phyloP scores from a whole-genome alignment of 306 rosid species.

The Mimosa bimucronata region DNA sequence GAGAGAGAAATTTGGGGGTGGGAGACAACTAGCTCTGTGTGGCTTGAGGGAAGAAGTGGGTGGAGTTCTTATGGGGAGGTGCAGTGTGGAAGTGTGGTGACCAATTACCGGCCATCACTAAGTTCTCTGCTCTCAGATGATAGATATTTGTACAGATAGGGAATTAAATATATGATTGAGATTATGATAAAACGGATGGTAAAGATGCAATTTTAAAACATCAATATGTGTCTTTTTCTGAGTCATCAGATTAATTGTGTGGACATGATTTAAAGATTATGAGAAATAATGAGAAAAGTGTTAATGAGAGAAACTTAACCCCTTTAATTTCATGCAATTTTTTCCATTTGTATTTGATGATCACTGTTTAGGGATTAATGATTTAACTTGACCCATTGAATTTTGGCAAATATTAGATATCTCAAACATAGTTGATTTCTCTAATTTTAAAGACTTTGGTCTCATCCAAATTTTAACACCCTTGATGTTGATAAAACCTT shows the following conservation, averaged over 20 bases:
- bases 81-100: background rate
- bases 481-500: background rate
- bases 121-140: too few species aligned
- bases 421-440: background rate
- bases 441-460: background rate
- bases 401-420: background rate
- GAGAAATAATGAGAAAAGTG: too few species aligned
- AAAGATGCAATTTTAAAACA: too few species aligned
- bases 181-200: too few species aligned
- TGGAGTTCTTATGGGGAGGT: slow-evolving; percentile 79
- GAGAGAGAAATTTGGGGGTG: slow-evolving; percentile 26
- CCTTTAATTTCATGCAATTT: background rate
- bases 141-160: too few species aligned
- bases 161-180: too few species aligned
- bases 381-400: background rate
- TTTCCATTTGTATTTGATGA: background rate
- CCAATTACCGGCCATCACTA: too few species aligned
- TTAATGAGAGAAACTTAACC: too few species aligned
- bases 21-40: slow-evolving; percentile 17
- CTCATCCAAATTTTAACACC: background rate
- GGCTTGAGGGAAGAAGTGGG: background rate
- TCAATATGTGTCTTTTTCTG: too few species aligned
- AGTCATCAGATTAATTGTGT: too few species aligned
- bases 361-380: background rate
- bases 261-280: too few species aligned